phyloP scores from a whole-genome alignment of 257 asterid species.

The Anisodus tanguticus region DNA sequence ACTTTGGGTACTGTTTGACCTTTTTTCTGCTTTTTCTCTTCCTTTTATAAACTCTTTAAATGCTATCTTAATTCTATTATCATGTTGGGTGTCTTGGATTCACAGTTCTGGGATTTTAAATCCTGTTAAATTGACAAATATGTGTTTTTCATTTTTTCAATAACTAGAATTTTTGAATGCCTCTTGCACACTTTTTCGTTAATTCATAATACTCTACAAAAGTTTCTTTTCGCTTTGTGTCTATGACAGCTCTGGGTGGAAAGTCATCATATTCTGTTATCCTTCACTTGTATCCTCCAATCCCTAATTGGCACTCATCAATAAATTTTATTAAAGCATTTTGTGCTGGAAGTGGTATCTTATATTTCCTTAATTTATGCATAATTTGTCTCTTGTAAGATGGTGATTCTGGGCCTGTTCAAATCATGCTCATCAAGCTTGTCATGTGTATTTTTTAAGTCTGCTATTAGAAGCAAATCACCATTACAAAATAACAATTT shows the following conservation, averaged over 20 bases:
- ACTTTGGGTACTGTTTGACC: no score
- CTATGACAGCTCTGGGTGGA: not conserved
- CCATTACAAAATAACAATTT: not conserved
- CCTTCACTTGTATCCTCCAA: not conserved
- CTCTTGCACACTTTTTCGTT: not conserved
- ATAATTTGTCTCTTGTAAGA: not conserved
- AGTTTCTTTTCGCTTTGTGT: not conserved
- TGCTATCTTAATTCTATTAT: no score
- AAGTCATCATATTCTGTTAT: not conserved
- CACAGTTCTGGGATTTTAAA: not conserved
- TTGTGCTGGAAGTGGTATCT: not conserved
- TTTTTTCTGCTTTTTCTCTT: no score
- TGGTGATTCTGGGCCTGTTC: slow-evolving; percentile 10
- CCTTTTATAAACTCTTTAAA: no score
- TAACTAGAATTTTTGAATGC: not conserved
- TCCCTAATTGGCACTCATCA: not conserved
- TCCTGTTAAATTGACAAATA: not conserved
- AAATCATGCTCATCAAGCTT: not conserved
- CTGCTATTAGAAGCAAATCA: not conserved
- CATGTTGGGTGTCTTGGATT: not conserved
- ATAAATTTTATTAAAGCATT: no score
- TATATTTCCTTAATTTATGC: not conserved
- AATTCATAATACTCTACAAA: not conserved
- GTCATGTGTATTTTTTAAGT: slow-evolving; percentile 15
- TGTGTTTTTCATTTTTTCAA: not conserved